Conservation (phyloP, 2,329 filamentous ascomycete genomes). For the Xylaria sp. region DNA sequence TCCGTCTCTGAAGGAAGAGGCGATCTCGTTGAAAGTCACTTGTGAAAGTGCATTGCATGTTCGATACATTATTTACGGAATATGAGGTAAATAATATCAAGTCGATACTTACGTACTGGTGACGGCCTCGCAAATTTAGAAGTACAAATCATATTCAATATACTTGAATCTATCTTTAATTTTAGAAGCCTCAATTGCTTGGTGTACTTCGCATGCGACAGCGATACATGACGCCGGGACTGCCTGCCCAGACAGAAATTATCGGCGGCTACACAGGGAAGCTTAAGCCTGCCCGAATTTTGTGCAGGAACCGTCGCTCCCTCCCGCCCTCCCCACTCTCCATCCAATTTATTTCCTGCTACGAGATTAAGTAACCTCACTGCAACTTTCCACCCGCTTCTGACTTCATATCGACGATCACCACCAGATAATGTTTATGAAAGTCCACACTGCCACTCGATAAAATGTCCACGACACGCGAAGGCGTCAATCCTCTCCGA, state of each 20-base stretch:
- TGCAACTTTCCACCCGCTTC: background rate
- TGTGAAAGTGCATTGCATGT: no score
- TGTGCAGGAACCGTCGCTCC: background rate
- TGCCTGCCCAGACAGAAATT: background rate
- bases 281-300: background rate
- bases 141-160: no score
- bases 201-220: background rate
- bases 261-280: background rate
- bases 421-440: constrained; percentile 10
- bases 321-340: background rate
- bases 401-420: background rate
- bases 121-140: no score
- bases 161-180: no score
- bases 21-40: no score
- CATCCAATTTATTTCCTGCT: background rate
- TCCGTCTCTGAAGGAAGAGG: no score
- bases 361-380: background rate
- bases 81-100: no score
- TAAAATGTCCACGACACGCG: constrained; percentile 34
- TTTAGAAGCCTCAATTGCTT: background rate
- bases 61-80: no score
- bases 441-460: background rate
- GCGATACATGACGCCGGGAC: background rate
- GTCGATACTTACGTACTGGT: no score
- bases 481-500: constrained; percentile 53